Evolutionary conservation across 2,329 filamentous ascomycete species (phyloP).

Genomic region (Ophiognomonia clavigignenti-juglandacearum): DNA sequence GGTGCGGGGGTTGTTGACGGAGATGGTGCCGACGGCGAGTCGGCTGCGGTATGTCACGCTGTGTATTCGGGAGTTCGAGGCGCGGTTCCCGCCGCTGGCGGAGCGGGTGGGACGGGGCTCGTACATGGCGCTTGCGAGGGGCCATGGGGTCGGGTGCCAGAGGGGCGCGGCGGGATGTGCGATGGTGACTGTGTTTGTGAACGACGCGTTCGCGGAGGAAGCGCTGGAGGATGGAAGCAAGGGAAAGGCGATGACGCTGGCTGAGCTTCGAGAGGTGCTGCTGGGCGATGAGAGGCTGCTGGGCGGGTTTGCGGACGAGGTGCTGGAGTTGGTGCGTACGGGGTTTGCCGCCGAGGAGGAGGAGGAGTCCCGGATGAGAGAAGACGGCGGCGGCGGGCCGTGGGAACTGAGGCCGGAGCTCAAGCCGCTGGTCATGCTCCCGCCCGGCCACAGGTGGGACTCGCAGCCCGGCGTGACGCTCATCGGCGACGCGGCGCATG

Average conservation of each 20-base stretch:
- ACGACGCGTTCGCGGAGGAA: constrained; percentile 21
- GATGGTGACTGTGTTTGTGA: constrained; percentile 26
- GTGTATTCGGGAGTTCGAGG: constrained; percentile 28
- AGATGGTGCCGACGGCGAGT: constrained; percentile 31
- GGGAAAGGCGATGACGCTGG: constrained; percentile 11
- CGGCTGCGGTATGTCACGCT: constrained; percentile 34
- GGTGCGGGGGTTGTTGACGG: constrained; percentile 30
- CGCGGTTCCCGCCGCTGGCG: constrained; percentile 31
- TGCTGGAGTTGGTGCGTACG: constrained; percentile 24
- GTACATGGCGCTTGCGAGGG: constrained; percentile 28
- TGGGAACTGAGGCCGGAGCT: constrained; percentile 17
- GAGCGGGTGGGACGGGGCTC: constrained; percentile 34
- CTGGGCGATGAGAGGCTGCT: constrained; percentile 21
- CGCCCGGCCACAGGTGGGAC: constrained; percentile 37
- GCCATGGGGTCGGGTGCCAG: constrained; percentile 32
- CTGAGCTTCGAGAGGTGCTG: constrained; percentile 18
- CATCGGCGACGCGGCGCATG: constrained; percentile 50
- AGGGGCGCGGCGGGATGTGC: constrained; percentile 25
- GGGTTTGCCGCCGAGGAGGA: constrained; percentile 23
- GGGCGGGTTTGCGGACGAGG: constrained; percentile 21
- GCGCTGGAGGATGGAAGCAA: constrained; percentile 11
- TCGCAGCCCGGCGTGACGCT: constrained; percentile 38
- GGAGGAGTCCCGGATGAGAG: too few relatives aligned
- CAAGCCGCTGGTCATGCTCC: constrained; percentile 33
- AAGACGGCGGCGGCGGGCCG: too few relatives aligned